A percentile compares a stretch with the other conserved stretches of the same genome.
Conservation (phyloP, 805 yeast species). For the Lipomyces kockii region DNA sequence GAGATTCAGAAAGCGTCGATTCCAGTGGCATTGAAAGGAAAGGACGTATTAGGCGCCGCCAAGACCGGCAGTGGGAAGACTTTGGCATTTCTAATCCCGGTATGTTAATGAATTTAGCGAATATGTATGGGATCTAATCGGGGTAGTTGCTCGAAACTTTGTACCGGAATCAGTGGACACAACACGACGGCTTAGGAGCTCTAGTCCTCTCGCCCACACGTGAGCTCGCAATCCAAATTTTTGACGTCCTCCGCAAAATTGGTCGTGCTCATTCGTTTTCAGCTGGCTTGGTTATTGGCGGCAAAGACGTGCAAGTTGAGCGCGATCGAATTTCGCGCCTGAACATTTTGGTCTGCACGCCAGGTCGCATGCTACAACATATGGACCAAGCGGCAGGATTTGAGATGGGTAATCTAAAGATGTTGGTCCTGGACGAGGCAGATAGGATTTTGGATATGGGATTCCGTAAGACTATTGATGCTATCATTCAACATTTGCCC, state of each 20-base stretch:
- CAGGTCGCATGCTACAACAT: constrained; percentile 88
- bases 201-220: constrained; percentile 89
- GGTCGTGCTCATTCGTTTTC: constrained; percentile 77
- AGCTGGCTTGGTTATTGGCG: constrained; percentile 92
- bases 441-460: constrained; percentile 95
- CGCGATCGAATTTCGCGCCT: constrained; percentile 76
- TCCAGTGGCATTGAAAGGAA: constrained; percentile 73
- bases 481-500: constrained; percentile 76
- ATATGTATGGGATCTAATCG: not conserved
- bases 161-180: constrained; percentile 73
- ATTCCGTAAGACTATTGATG: constrained; percentile 79
- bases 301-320: constrained; percentile 83
- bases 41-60: constrained; percentile 85
- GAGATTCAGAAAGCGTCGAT: constrained; percentile 85
- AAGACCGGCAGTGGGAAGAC: constrained; percentile 92
- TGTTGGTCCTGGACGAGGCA: constrained; percentile 86
- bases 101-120: constrained; percentile 46
- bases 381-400: constrained; percentile 86
- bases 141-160: constrained; percentile 48
- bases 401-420: constrained; percentile 73
- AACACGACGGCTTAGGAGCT: constrained; percentile 86
- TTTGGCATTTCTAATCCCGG: constrained; percentile 80
- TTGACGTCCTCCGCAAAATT: constrained; percentile 81
- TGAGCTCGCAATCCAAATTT: constrained; percentile 87
- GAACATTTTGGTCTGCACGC: constrained; percentile 87